Base-by-base conservation (phyloP, 2,329 filamentous ascomycete genomes). In the Lachnellula willkommii region DNA sequence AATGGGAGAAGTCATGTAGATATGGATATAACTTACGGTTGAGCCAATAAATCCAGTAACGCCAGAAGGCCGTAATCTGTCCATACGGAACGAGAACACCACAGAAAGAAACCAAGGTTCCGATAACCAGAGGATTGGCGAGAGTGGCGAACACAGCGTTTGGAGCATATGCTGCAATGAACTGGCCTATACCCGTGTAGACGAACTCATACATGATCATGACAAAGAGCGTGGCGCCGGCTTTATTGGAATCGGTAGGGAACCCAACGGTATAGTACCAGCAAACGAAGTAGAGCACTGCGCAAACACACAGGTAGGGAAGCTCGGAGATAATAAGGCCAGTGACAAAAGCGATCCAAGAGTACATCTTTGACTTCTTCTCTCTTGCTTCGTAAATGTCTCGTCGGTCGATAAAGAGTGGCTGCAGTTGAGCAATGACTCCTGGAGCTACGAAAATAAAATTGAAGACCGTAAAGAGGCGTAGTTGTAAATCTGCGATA, bases 11-110 rank as follows among this genome's bases (percentile, higher is more conserved):
- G 37, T 2, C 14, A 40, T 40, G 5, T 39, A 6, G 37, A 40
- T 40, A 4, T 40, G 15, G 28, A 12, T 12, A 32, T 28, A n/a
- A 40, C 37, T 15, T 40, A 40, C 37, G 82, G 62, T 84, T 80
- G 15, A 83, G 65, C 52, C 74, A 83, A 70, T 84, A 84, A 5
- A 76, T 66, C 65, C 60, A 65, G 52, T 65, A 64, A 42, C 59
- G 73, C 88, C 88, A 91, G 70, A 90, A 90, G 0, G 70, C 63
- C 8, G 83, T 79, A 22, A 91, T 77, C 26, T 78, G 77, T 0
- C 65, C 59, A 59, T 85, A 89, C 0, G 87, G 87, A 0, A 90
- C 87, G 5, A 90, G 75, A 1, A 91, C 85, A 59, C 88, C 88
- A 63, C 87, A 90, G 74, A 92, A 91, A 1, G 79, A 81, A 8